Conservation (phyloP, 805 yeast genomes). For the Jamesozyma piceae region DNA sequence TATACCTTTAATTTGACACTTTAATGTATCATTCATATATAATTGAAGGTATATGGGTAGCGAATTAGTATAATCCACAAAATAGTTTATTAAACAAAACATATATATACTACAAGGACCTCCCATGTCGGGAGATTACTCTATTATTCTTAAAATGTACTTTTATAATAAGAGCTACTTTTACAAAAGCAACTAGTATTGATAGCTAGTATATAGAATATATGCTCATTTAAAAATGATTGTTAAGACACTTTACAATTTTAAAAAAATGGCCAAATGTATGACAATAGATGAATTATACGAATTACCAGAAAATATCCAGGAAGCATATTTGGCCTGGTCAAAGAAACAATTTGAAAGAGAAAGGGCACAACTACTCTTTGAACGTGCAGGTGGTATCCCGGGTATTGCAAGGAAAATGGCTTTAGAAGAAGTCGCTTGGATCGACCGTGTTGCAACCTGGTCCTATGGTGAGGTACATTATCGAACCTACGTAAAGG, state of each 20-base stretch:
- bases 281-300: conserved; percentile 3
- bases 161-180: no score
- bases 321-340: conserved; percentile 3
- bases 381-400: conserved; percentile 4
- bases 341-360: conserved; percentile 1
- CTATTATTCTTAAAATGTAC: background rate
- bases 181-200: background rate
- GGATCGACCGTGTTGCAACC: background rate
- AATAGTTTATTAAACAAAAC: no score
- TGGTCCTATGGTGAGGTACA: background rate
- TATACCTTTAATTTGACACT: no score
- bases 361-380: conserved; percentile 1
- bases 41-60: no score
- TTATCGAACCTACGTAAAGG: background rate
- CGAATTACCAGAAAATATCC: conserved; percentile 1
- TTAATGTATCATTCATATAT: no score
- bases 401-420: conserved; percentile 1
- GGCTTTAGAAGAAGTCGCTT: conserved; percentile 1
- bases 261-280: conserved; percentile 1
- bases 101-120: background rate
- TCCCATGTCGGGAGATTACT: background rate
- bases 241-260: background rate
- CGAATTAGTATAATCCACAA: no score
- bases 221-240: no score
- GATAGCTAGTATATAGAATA: no score